These are phyloP conservation scores for Proliferodiscus dingleyae DNA, from an alignment of 2,329 filamentous ascomycete species.

Conservation along the genomic window DNA sequence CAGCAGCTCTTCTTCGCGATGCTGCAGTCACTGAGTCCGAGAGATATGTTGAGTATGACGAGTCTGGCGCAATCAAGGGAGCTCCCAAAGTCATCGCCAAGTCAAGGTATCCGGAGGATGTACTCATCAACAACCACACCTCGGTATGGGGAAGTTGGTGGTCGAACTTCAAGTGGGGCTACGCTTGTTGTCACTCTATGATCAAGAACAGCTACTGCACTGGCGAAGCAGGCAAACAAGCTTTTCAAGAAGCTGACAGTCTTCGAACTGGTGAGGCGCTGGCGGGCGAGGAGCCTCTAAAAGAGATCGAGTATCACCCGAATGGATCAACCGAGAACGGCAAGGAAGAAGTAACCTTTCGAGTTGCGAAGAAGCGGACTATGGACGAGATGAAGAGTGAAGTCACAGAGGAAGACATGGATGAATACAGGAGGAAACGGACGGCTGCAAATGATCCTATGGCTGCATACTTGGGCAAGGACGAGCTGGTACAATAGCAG, in stretches of 20 bases:
- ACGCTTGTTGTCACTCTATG: slow-evolving; percentile 87
- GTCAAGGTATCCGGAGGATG: slow-evolving; percentile 88
- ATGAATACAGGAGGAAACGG: slow-evolving; percentile 75
- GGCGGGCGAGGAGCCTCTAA: slow-evolving; percentile 26
- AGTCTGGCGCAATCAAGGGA: slow-evolving; percentile 85
- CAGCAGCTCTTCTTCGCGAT: slow-evolving; percentile 58
- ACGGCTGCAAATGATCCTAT: slow-evolving; percentile 77
- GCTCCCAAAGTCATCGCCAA: slow-evolving; percentile 68
- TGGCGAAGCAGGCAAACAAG: slow-evolving; percentile 77
- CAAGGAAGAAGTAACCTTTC: slow-evolving; percentile 19
- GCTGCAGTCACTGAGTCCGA: slow-evolving; percentile 76
- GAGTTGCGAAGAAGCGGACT: slow-evolving; percentile 61
- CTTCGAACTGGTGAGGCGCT: slow-evolving; percentile 43
- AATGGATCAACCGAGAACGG: slow-evolving; percentile 33
- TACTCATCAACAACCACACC: slow-evolving; percentile 85
- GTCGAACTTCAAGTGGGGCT: slow-evolving; percentile 92
- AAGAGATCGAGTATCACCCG: slow-evolving; percentile 21
- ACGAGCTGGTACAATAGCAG: slow-evolving; percentile 51
- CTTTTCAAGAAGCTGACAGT: slow-evolving; percentile 71
- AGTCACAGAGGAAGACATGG: slow-evolving; percentile 78
- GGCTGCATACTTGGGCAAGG: slow-evolving; percentile 72
- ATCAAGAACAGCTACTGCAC: slow-evolving; percentile 98
- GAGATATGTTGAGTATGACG: slow-evolving; percentile 89
- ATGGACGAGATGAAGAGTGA: slow-evolving; percentile 74
- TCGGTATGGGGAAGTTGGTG: slow-evolving; percentile 98